phyloP scores from a whole-genome alignment of 2,329 filamentous ascomycete genomes.

The Gaeumannomyces sp. region DNA sequence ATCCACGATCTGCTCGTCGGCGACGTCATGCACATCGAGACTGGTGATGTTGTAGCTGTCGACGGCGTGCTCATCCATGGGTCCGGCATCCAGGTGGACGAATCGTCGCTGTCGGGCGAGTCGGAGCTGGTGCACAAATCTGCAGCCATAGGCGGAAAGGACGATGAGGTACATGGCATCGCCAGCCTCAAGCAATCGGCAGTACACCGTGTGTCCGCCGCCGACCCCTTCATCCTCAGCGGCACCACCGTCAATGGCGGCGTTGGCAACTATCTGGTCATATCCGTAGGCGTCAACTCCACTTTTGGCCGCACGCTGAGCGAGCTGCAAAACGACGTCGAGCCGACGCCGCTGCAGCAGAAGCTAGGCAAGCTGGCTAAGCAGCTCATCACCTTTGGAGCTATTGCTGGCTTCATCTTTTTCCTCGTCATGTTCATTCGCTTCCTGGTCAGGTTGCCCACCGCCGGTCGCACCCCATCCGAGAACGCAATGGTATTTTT shows the following conservation, averaged over 20 bases:
- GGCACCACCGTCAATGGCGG: constrained; percentile 49
- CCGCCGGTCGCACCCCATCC: constrained; percentile 39
- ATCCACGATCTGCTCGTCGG: constrained; percentile 60
- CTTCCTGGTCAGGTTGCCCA: constrained; percentile 60
- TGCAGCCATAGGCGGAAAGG: constrained; percentile 33
- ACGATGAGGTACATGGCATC: constrained; percentile 17
- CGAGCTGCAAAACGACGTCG: constrained; percentile 44
- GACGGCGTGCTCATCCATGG: constrained; percentile 61
- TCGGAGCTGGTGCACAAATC: constrained; percentile 64
- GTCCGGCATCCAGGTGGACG: constrained; percentile 61
- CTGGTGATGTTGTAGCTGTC: constrained; percentile 60
- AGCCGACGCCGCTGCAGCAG: constrained; percentile 47
- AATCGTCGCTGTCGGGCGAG: constrained; percentile 64
- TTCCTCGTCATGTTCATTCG: constrained; percentile 76
- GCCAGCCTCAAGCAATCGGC: constrained; percentile 16
- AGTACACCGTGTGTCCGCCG: constrained; percentile 24
- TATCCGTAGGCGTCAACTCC: constrained; percentile 49
- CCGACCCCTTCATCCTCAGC: constrained; percentile 61
- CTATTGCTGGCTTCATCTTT: constrained; percentile 65
- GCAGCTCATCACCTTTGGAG: constrained; percentile 41
- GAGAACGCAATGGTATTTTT: constrained; percentile 55
- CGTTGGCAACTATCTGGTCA: constrained; percentile 47
- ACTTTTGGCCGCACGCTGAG: constrained; percentile 50
- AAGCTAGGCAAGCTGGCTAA: constrained; percentile 42
- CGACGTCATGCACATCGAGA: constrained; percentile 59